Base-by-base conservation (phyloP, 164 flowering plant species). In the Santalum album region DNA sequence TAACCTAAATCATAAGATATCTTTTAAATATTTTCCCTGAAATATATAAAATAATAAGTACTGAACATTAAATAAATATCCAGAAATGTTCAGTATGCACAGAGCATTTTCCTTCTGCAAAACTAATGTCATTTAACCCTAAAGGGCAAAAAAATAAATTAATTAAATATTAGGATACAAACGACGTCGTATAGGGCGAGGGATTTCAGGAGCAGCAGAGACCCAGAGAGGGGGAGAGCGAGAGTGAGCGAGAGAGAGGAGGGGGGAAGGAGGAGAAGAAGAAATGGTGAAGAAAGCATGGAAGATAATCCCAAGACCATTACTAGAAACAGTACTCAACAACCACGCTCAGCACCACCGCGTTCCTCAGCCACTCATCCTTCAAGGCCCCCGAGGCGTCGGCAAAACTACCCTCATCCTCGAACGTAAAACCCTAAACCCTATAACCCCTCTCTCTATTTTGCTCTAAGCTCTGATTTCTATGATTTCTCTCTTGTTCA, bases 331-430 rank as follows among this genome's bases (percentile, higher is more conserved):
- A 1, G 62, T 88, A 4, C 78, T 91, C 32, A 82, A 81, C 82
- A 84, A 84, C 69, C 95, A 50, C 65, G 92, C 72, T 1, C 83
- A 79, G 59, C 89, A 73, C 57, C 91, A 78, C 66, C 79, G 81
- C 6, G 94, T 89, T 25, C 82, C 67, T 42, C 89, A 83, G 50
- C 91, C 87, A 20, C 87, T 92, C 69, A 59, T 92, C 64, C 80
- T 92, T 69, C 98, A 92, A 52, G 96, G 98, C 26, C 96, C 53
- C 35, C 19, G 53, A 25, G 53, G 53, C 34, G 34, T 71, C 57
- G 98, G 98, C 65, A 92, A 92, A 72, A 82, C 96, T 57, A 81
- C 98, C 46, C 87, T 86, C 74, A 59, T 92, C 66, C 85, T 83
- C 56, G 78, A 84, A 53, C 83, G 98, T 89, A 84, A 61, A 3